A percentile compares a stretch with the other conserved stretches of the same genome.
These are phyloP conservation scores for Aureobasidium sp. DNA, from an alignment of 2,329 filamentous ascomycete species.

Conservation along the genomic window DNA sequence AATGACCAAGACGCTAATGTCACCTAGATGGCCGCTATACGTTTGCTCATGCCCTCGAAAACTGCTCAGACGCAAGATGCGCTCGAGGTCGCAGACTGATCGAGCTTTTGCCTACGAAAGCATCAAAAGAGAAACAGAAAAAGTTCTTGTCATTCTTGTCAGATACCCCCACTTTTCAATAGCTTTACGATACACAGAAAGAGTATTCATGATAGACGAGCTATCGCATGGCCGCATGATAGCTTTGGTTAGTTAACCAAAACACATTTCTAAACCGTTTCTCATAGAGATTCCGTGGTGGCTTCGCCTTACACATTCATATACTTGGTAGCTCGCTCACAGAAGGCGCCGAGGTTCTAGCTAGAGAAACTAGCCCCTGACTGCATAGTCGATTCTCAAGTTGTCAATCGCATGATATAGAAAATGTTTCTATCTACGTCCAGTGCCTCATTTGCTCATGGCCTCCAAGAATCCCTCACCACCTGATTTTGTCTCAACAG, in stretches of 20 bases:
- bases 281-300: background rate
- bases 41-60: constrained; percentile 3
- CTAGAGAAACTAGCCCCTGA: background rate
- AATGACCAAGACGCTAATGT: background rate
- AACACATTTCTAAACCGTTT: background rate
- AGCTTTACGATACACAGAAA: background rate
- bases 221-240: background rate
- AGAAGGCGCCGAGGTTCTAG: background rate
- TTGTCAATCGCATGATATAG: background rate
- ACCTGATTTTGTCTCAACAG: constrained; percentile 66
- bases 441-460: constrained; percentile 33
- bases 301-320: background rate
- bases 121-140: background rate
- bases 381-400: background rate
- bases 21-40: constrained; percentile 15
- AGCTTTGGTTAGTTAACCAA: background rate
- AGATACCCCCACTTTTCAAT: background rate
- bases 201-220: background rate
- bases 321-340: background rate
- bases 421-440: background rate
- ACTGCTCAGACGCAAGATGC: background rate
- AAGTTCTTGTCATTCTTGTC: background rate
- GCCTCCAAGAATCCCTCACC: constrained; percentile 39
- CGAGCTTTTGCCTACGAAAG: background rate
- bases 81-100: background rate